Conservation (phyloP, 176 grass and related monocot species). For the Lolium perenne region DNA sequence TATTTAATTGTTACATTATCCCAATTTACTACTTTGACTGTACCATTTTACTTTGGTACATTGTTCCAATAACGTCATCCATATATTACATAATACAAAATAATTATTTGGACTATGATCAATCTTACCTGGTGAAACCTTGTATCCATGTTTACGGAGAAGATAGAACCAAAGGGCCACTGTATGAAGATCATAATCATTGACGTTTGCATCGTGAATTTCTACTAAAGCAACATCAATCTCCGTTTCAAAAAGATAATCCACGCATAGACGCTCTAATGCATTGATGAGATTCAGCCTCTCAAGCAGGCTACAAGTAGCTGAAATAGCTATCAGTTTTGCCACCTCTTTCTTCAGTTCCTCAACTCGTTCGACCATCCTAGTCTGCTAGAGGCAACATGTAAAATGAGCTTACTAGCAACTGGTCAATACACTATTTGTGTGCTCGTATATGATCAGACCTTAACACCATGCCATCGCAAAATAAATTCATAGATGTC, state of each 20-base stretch:
- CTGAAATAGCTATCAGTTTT: not conserved
- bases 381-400: not conserved
- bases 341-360: constrained; percentile 10
- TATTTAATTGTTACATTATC: not conserved
- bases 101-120: not conserved
- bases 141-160: constrained; percentile 28
- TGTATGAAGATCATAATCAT: constrained; percentile 11
- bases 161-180: not conserved
- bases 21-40: not conserved
- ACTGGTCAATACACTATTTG: not conserved
- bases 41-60: not conserved
- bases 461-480: not conserved
- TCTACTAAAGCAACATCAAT: not conserved
- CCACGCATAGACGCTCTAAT: not conserved
- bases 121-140: not conserved
- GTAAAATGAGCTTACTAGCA: not conserved
- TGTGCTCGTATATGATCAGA: not conserved
- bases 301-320: not conserved
- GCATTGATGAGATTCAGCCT: not conserved
- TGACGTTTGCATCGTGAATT: not conserved
- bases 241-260: constrained; percentile 14
- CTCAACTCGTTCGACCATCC: constrained; percentile 4
- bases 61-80: not conserved
- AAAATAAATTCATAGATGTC: not conserved
- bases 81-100: not conserved